These are phyloP conservation scores for Begonia fuchsioides DNA, from an alignment of 306 rosid species.

Conservation along the genomic window DNA sequence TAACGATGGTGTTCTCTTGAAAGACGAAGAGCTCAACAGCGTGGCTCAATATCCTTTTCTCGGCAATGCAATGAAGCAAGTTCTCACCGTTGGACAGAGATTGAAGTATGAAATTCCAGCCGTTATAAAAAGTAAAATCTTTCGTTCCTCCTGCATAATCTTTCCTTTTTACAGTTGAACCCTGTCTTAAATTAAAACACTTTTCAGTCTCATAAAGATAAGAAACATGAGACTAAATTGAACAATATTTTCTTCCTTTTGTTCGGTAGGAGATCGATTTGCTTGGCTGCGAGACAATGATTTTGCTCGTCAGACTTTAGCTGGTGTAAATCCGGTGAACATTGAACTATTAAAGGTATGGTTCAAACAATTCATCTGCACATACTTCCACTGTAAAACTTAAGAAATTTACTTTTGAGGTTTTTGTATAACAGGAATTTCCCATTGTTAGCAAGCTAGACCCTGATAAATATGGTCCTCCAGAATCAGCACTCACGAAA, in stretches of 20 bases:
- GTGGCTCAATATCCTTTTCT: slow-evolving; percentile 13
- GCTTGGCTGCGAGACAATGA: slow-evolving; percentile 85
- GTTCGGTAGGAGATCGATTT: slow-evolving; percentile 58
- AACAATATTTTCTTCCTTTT: slow-evolving; percentile 4
- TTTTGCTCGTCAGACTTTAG: slow-evolving; percentile 80
- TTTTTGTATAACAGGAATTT: slow-evolving; percentile 41
- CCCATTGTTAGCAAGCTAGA: slow-evolving; percentile 72
- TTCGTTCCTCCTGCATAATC: slow-evolving; percentile 1
- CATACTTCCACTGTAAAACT: background rate
- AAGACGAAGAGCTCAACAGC: slow-evolving; percentile 38
- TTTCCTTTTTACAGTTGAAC: background rate
- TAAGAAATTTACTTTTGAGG: slow-evolving; percentile 6
- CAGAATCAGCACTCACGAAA: slow-evolving; percentile 62
- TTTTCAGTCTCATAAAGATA: too few species aligned
- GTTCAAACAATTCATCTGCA: slow-evolving; percentile 5
- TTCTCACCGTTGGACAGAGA: slow-evolving; percentile 34
- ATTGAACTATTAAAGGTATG: slow-evolving; percentile 77
- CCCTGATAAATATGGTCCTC: slow-evolving; percentile 58
- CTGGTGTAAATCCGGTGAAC: slow-evolving; percentile 87
- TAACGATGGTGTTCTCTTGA: slow-evolving; percentile 50
- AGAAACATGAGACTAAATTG: too few species aligned
- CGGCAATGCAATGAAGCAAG: slow-evolving; percentile 43
- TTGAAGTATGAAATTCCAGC: slow-evolving; percentile 74
- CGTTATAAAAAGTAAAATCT: slow-evolving; percentile 41
- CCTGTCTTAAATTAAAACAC: too few species aligned